Percentiles rank a stretch among this genome's conserved stretches.
phyloP scores from a whole-genome alignment of 2,329 filamentous ascomycete genomes.

The Raffaelea deltoideospora region DNA sequence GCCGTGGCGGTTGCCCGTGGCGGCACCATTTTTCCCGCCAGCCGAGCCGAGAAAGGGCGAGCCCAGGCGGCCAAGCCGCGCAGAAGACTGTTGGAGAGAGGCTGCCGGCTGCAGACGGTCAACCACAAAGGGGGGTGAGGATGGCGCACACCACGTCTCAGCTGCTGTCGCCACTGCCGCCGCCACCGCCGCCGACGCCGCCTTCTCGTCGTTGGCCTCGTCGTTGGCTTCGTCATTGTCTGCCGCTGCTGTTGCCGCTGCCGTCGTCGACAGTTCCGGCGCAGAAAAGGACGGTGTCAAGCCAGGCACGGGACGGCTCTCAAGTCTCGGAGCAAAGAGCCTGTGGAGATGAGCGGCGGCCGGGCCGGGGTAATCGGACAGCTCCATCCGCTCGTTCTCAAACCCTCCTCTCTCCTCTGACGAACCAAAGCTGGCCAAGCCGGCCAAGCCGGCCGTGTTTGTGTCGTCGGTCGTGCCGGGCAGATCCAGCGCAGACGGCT shows the following conservation, averaged over 20 bases:
- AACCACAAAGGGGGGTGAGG: too few relatives aligned
- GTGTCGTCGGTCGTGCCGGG: neutral
- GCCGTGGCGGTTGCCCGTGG: constrained; percentile 11
- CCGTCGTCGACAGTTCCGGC: constrained; percentile 11
- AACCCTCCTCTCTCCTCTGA: too few relatives aligned
- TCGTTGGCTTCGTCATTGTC: too few relatives aligned
- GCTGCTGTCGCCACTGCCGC: too few relatives aligned
- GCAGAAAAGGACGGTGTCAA: constrained; percentile 13
- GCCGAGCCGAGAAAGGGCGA: constrained; percentile 35
- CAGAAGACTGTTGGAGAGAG: neutral
- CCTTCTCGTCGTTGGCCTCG: too few relatives aligned
- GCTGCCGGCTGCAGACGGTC: neutral
- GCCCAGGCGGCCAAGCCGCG: constrained; percentile 27
- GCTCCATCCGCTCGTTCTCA: too few relatives aligned
- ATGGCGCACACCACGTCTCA: too few relatives aligned
- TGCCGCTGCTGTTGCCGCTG: neutral
- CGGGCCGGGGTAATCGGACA: too few relatives aligned
- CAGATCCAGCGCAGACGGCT: constrained; percentile 16
- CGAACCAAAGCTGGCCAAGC: too few relatives aligned
- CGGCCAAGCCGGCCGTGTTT: too few relatives aligned
- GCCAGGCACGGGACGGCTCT: neutral
- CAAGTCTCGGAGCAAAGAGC: constrained; percentile 19
- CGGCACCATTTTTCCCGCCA: neutral
- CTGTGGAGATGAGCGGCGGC: constrained; percentile 23
- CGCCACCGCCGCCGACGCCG: too few relatives aligned